These are phyloP conservation scores for Zopfia rhizophila DNA, from an alignment of 2,329 filamentous ascomycete species.

Conservation along the genomic window DNA sequence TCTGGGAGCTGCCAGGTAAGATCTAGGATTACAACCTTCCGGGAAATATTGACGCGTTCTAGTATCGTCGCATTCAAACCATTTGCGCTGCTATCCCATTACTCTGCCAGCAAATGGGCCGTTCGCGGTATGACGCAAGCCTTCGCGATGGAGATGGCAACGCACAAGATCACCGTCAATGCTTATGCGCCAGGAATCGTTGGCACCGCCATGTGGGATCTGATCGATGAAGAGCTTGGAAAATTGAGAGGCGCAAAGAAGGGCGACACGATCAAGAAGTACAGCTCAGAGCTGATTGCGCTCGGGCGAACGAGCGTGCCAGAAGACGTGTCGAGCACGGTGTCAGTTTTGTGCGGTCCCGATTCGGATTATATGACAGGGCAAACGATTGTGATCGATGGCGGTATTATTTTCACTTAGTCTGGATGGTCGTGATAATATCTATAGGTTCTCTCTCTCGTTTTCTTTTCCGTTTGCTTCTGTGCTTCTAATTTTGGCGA, in stretches of 20 bases:
- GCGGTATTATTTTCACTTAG: slow-evolving; percentile 64
- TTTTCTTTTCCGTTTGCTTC: no score
- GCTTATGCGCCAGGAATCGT: slow-evolving; percentile 75
- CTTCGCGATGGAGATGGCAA: slow-evolving; percentile 73
- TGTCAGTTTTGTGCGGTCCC: slow-evolving; percentile 68
- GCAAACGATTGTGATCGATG: slow-evolving; percentile 71
- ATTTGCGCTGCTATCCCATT: slow-evolving; percentile 68
- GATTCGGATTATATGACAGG: slow-evolving; percentile 74
- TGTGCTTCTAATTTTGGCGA: no score
- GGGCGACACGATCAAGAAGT: slow-evolving; percentile 67
- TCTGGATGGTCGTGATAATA: no score
- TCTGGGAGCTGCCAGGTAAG: slow-evolving; percentile 61
- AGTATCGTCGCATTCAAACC: slow-evolving; percentile 70
- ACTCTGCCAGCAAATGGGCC: slow-evolving; percentile 73
- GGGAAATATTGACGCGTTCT: background rate
- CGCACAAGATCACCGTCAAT: slow-evolving; percentile 73
- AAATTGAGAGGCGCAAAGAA: slow-evolving; percentile 62
- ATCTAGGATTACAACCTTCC: background rate
- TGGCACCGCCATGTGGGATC: slow-evolving; percentile 74
- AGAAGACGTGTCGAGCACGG: slow-evolving; percentile 70
- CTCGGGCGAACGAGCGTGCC: slow-evolving; percentile 68
- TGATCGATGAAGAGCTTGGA: slow-evolving; percentile 70
- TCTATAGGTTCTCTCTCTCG: no score
- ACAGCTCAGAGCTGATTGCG: slow-evolving; percentile 64
- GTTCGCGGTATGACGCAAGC: slow-evolving; percentile 73